These are phyloP conservation scores for Dillenia suffruticosa DNA, from an alignment of 164 flowering plant genomes.

Conservation along the genomic window DNA sequence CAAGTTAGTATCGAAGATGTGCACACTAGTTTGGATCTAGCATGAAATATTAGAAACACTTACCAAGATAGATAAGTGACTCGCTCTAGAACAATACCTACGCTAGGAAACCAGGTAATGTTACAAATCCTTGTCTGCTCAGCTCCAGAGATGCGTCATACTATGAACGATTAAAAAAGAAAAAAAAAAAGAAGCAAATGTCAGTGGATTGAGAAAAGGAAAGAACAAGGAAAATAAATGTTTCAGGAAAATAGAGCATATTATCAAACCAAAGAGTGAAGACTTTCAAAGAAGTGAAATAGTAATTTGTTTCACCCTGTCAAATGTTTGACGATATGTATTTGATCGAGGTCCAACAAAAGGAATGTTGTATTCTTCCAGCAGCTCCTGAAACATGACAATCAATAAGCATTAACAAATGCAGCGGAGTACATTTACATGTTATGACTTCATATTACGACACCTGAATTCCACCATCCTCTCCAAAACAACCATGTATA, in stretches of 20 bases:
- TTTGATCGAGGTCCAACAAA: constrained; percentile 79
- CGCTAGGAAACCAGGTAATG: constrained; percentile 61
- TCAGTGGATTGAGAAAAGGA: neutral
- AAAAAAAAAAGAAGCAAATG: neutral
- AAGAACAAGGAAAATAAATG: constrained; percentile 1
- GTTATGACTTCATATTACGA: neutral
- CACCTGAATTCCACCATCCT: constrained; percentile 96
- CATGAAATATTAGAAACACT: too few relatives aligned
- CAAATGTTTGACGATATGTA: constrained; percentile 78
- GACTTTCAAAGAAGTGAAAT: neutral
- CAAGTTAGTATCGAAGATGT: too few relatives aligned
- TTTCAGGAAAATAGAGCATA: neutral
- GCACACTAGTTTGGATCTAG: too few relatives aligned
- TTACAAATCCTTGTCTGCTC: constrained; percentile 55
- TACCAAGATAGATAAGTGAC: neutral
- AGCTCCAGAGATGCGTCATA: constrained; percentile 79
- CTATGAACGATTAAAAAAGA: constrained; percentile 30
- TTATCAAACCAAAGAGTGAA: neutral
- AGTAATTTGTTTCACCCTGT: constrained; percentile 47
- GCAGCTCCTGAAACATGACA: constrained; percentile 47
- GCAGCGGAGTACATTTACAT: neutral
- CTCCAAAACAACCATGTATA: constrained; percentile 88
- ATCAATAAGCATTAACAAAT: constrained; percentile 1
- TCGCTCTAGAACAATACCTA: constrained; percentile 39
- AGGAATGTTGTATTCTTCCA: constrained; percentile 71